A percentile compares a stretch with the other conserved stretches of the same genome.
Evolutionary conservation across 2,329 filamentous ascomycete genomes (phyloP).

Genomic region (Chaetomium olivaceum): DNA sequence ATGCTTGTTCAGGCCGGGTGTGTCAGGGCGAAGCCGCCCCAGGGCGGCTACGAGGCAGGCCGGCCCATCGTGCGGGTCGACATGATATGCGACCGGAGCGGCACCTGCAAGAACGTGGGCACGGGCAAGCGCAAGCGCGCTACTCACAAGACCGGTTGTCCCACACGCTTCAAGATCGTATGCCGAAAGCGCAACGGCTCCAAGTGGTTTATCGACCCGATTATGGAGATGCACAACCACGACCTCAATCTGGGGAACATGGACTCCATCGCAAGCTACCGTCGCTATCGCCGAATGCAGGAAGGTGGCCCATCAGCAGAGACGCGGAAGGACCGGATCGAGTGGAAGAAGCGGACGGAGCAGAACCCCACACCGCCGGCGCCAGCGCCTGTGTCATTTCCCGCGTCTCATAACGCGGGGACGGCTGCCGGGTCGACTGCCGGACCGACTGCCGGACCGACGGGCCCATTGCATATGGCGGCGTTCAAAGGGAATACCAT

Average conservation of each 20-base stretch:
- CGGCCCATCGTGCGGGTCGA: constrained; percentile 27
- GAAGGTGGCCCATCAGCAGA: constrained; percentile 17
- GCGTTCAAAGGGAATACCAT: constrained; percentile 29
- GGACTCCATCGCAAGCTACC: constrained; percentile 28
- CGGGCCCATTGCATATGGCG: constrained; percentile 29
- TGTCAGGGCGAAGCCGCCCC: constrained; percentile 6
- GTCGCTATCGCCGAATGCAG: constrained; percentile 28
- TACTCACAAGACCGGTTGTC: constrained; percentile 29
- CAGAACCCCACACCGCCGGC: too few species aligned
- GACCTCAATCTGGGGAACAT: constrained; percentile 28
- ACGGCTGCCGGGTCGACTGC: too few species aligned
- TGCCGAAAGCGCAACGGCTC: constrained; percentile 26
- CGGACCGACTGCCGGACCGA: constrained; percentile 21
- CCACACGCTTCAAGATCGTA: constrained; percentile 28
- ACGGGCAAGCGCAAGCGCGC: constrained; percentile 29
- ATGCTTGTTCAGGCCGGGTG: constrained; percentile 26
- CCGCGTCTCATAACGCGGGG: too few species aligned
- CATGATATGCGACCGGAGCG: constrained; percentile 29
- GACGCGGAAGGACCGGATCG: constrained; percentile 22
- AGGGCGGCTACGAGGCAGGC: constrained; percentile 19
- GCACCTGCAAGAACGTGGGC: constrained; percentile 27
- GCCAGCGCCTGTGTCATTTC: too few species aligned
- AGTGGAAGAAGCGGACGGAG: background rate
- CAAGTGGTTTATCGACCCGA: constrained; percentile 32
- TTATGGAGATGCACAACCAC: constrained; percentile 32